These are phyloP conservation scores for Lasiosphaeris hirsuta DNA, from an alignment of 495 filamentous ascomycete genomes.

Conservation along the genomic window DNA sequence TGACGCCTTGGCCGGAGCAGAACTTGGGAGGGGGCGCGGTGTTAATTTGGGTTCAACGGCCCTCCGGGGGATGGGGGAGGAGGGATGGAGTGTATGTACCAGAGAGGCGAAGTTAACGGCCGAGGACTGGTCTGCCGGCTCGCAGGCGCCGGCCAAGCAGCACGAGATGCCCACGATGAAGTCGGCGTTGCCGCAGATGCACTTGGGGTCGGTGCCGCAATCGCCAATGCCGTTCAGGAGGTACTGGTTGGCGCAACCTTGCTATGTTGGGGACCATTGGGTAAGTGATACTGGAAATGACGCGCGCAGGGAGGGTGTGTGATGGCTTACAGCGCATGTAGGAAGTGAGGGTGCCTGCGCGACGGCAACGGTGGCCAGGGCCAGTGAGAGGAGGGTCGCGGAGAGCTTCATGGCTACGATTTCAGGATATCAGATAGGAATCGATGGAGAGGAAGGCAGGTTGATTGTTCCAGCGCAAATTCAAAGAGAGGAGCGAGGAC, in stretches of 20 bases:
- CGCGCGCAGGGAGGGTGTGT: not conserved
- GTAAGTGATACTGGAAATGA: conserved; percentile 10
- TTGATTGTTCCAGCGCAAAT: not conserved
- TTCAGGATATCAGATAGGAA: not conserved
- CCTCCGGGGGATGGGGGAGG: too few relatives aligned
- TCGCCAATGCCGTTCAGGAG: conserved; percentile 43
- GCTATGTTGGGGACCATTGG: conserved; percentile 35
- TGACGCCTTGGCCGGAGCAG: conserved; percentile 34
- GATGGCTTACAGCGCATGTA: conserved; percentile 49
- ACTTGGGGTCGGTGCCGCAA: conserved; percentile 59
- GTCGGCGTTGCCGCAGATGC: conserved; percentile 60
- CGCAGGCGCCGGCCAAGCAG: conserved; percentile 61
- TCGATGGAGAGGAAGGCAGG: not conserved
- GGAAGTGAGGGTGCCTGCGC: conserved; percentile 49
- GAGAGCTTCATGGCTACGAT: conserved; percentile 38
- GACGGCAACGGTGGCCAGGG: conserved; percentile 29
- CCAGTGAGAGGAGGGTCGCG: conserved; percentile 29
- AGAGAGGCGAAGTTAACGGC: conserved; percentile 33
- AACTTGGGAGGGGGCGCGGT: conserved; percentile 18
- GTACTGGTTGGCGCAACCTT: conserved; percentile 51
- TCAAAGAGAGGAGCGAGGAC: not conserved
- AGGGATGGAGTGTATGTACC: conserved; percentile 17
- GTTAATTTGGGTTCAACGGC: not conserved
- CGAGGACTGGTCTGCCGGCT: conserved; percentile 47
- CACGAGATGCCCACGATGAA: conserved; percentile 64